Base-by-base conservation (phyloP, 2,329 filamentous ascomycete genomes). In the Hortaea sp. region DNA sequence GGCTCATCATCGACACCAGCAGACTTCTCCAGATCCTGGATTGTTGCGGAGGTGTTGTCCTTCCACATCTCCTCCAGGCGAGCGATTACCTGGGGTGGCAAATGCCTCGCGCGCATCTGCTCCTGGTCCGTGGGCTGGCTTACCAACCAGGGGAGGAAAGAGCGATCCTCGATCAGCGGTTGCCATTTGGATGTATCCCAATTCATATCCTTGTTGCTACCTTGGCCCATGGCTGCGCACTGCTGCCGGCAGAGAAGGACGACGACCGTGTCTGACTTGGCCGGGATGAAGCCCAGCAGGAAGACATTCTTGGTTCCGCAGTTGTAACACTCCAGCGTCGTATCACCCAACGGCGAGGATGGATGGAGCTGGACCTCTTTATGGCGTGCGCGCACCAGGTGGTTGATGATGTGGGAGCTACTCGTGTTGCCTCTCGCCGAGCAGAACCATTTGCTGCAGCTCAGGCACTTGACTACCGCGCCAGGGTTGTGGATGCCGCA, bases 251-350 rank as follows among this genome's bases (percentile, higher is more conserved):
- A 98, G 34, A 98, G 78, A 39, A 98, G 79, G 27, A 98, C 92
- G 6, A 98, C 94, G 29, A 98, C 92, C 0, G 92, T 95, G 62
- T 98, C 94, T 7, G 92, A 97, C 65, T 98, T 98, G 47, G 92
- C 92, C 7, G 92, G 94, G 57, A 98, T 98, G 65, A 98, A 98
- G 5, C 92, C 92, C 29, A 98, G 82, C 32, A 97, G 75, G 58
- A 98, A 98, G 42, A 95, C 90, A 65, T 98, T 98, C 71, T 95
- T 97, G n/a, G 88, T 95, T 41, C 90, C 92, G 67, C 92, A 98
- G 69, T 95, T 97, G 73, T 98, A 98, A 71, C 92, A 98, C 72
- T 98, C 92, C 52, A 98, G 78, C 34, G 94, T 87, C 1, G 92
- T 98, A 64, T 98, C 94, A 53, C 92, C 92, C 7, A 98, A 81